Evolutionary conservation across 441 rosid species (phyloP).

Genomic region (Melastoma candidum): DNA sequence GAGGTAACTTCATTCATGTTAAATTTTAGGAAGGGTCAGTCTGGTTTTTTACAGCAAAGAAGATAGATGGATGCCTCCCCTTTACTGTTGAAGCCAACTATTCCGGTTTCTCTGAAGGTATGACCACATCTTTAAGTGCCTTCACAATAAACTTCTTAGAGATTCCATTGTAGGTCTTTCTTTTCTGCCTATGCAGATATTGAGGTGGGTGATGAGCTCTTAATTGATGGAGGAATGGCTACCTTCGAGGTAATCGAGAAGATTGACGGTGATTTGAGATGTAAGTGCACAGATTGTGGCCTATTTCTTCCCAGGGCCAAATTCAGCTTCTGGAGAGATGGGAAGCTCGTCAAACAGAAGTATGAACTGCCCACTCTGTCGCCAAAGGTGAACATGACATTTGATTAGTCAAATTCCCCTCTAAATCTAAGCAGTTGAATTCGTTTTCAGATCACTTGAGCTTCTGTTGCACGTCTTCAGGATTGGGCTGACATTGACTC

Average conservation of each 20-base stretch:
- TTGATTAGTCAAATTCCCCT: too few species aligned
- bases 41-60: slow-evolving; percentile 53
- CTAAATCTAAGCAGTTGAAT: background rate
- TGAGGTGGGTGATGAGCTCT: slow-evolving; percentile 57
- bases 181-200: slow-evolving; percentile 29
- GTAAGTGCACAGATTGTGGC: slow-evolving; percentile 63
- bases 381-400: slow-evolving; percentile 28
- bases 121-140: background rate
- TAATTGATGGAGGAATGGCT: slow-evolving; percentile 81
- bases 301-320: slow-evolving; percentile 62
- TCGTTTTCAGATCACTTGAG: background rate
- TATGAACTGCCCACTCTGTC: slow-evolving; percentile 48
- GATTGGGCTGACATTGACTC: slow-evolving; percentile 67
- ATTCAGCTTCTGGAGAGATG: slow-evolving; percentile 66
- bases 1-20: slow-evolving; percentile 3
- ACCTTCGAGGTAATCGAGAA: slow-evolving; percentile 54
- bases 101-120: slow-evolving; percentile 65
- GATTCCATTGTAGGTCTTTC: background rate
- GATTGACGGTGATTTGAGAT: slow-evolving; percentile 43
- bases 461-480: slow-evolving; percentile 18
- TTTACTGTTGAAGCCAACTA: slow-evolving; percentile 54
- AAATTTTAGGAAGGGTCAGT: slow-evolving; percentile 48
- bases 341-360: slow-evolving; percentile 42
- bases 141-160: background rate
- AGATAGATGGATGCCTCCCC: slow-evolving; percentile 40